Evolutionary conservation across 2,329 filamentous ascomycete genomes (phyloP), one percentile per base, ranked within the genome.

Genomic region (Ascochyta pisi): DNA sequence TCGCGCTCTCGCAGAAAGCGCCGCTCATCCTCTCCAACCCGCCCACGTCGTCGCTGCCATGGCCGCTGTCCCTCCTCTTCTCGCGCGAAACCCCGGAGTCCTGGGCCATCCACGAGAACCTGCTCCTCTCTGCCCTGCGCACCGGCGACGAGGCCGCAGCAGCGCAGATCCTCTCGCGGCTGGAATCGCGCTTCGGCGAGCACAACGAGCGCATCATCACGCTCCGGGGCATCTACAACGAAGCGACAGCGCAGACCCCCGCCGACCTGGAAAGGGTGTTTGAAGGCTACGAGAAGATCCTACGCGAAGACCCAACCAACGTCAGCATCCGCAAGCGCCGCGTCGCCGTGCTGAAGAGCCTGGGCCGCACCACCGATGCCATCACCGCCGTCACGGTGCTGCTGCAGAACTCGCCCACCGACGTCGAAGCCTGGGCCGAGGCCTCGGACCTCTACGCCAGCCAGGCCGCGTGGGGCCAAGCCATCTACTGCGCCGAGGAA

Each of bases 341-440:
- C 41, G 86, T 94, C 57, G 90, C 92, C 6, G 82, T 98, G 33
- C 79, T 98, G 55, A 86, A 87, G 65, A 89, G 89, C 26, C 82
- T 96, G 75, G 87, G 86, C 27, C 87, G 86, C 67, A 80, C 81
- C 1, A 69, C 84, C 1, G 92, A 97, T 61, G 91, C 95, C 1
- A 89, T 93, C 40, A 79, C 85, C 29, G 87, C 89, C 26, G 78
- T 98, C 54, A 86, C 88, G 59, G 83, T 87, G 53, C 82, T 98
- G 26, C 80, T 99, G 42, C 90, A 96, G 70, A 87, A 89, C 58
- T 90, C 88, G 50, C 93, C 95, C 2, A 96, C 91, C 1, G 95
- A 99, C 78, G 88, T 89, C 6, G 95, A 99, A 79, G 88, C 90
- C 9, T 99, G 95, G 95, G 86, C 91, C 48, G 95, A 99, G 78